phyloP scores from a whole-genome alignment of 345 rosid genomes.

The Capsella bursapastoris region DNA sequence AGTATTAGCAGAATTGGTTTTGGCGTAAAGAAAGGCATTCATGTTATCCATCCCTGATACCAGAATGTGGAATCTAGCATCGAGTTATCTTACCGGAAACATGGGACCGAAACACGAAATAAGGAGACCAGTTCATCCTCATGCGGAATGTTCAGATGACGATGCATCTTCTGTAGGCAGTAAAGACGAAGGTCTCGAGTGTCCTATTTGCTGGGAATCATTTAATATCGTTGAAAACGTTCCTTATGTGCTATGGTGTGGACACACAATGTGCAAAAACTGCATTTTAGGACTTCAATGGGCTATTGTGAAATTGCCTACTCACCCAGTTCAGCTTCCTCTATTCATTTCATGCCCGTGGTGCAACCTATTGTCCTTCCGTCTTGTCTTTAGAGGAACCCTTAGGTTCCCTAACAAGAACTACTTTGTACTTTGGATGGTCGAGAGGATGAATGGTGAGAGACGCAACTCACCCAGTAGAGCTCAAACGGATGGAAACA shows the following conservation, averaged over 20 bases:
- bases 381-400: constrained; percentile 72
- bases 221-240: constrained; percentile 93
- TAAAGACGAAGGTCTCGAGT: constrained; percentile 81
- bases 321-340: constrained; percentile 83
- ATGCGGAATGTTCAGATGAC: constrained; percentile 74
- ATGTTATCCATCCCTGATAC: constrained; percentile 41
- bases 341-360: constrained; percentile 90
- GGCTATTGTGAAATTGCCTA: constrained; percentile 76
- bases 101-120: constrained; percentile 49
- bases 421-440: constrained; percentile 94
- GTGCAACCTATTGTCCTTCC: constrained; percentile 83
- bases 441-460: constrained; percentile 85
- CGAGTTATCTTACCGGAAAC: constrained; percentile 53
- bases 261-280: constrained; percentile 88
- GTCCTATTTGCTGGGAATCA: constrained; percentile 91
- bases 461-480: constrained; percentile 51
- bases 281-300: constrained; percentile 82
- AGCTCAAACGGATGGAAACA: constrained; percentile 39
- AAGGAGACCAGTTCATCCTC: constrained; percentile 43
- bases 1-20: neutral
- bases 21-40: constrained; percentile 4
- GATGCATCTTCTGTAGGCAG: constrained; percentile 61
- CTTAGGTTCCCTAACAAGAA: constrained; percentile 85
- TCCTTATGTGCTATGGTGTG: constrained; percentile 92
- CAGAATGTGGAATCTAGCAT: constrained; percentile 71